Conservation (phyloP, 208 protist species). For the Strigomonas culicis region DNA sequence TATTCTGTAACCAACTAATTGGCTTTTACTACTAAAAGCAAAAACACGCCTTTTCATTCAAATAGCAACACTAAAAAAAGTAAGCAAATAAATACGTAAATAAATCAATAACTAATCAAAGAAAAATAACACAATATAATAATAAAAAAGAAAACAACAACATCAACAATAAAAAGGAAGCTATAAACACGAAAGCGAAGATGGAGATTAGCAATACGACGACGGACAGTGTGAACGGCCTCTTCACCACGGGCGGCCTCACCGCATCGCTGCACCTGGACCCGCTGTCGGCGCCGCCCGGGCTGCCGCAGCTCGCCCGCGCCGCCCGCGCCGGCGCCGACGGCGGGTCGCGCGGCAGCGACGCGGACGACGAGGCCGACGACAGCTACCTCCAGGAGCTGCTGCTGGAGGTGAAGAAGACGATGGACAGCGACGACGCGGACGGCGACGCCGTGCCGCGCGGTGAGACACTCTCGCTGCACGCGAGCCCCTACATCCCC, state of each 20-base stretch:
- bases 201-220: background rate
- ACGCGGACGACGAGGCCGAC: slow-evolving; percentile 17
- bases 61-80: no score
- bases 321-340: slow-evolving; percentile 21
- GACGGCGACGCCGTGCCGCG: slow-evolving; percentile 10
- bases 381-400: background rate
- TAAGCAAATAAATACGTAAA: no score
- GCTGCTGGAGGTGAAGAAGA: slow-evolving; percentile 1
- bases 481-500: background rate
- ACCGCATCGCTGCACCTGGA: no score
- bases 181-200: background rate
- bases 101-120: no score
- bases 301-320: no score
- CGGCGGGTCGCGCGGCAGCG: slow-evolving; percentile 32
- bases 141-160: slow-evolving; percentile 9
- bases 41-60: no score
- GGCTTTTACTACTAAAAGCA: no score
- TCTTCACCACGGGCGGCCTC: slow-evolving; percentile 18
- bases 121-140: no score
- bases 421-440: slow-evolving; percentile 22
- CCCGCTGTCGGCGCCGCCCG: no score
- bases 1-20: no score
- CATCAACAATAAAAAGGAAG: slow-evolving; percentile 4
- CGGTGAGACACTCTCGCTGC: background rate
- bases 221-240: no score